Conservation (phyloP, 305 asterid genomes). For the Solanum aculeatissimum region DNA sequence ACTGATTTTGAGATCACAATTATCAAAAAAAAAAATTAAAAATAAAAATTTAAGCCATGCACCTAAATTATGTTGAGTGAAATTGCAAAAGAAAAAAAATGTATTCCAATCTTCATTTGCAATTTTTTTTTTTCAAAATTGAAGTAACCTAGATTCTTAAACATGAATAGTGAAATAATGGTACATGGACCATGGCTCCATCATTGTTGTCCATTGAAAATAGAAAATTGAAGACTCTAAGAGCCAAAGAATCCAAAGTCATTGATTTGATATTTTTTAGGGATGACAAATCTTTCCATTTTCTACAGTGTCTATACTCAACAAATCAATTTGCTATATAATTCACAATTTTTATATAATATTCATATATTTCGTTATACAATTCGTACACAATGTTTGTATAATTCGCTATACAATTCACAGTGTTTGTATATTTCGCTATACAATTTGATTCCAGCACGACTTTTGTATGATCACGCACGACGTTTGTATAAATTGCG, state of each 20-base stretch:
- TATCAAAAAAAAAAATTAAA: too few species aligned
- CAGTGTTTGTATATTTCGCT: too few species aligned
- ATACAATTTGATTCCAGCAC: too few species aligned
- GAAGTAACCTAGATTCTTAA: neutral
- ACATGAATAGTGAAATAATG: neutral
- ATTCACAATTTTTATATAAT: too few species aligned
- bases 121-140: neutral
- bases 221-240: neutral
- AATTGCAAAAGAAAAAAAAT: neutral
- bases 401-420: too few species aligned
- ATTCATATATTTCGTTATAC: too few species aligned
- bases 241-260: neutral
- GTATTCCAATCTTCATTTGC: neutral
- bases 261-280: neutral
- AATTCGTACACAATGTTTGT: too few species aligned
- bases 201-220: neutral
- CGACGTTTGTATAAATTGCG: too few species aligned
- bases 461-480: too few species aligned
- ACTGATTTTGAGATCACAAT: neutral
- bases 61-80: neutral
- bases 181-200: neutral
- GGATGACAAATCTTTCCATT: neutral
- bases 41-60: neutral
- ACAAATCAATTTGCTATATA: too few species aligned
- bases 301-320: neutral